phyloP scores from a whole-genome alignment of 1,284 basidiomycete genomes.

The Tylopilus sp. region DNA sequence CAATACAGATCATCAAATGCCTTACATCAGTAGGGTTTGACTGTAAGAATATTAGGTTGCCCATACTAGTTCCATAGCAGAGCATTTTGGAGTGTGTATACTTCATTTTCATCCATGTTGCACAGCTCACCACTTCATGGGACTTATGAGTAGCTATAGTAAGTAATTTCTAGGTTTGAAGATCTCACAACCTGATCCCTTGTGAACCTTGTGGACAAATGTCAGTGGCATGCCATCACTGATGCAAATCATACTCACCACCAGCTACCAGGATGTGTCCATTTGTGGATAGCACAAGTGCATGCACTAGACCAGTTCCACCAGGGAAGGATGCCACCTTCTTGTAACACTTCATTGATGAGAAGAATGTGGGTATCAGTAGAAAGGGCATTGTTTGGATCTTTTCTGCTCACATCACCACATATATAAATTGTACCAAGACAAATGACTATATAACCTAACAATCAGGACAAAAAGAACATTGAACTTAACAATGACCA shows the following conservation, averaged over 20 bases:
- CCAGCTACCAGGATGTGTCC: slow-evolving; percentile 6
- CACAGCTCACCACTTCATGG: slow-evolving; percentile 1
- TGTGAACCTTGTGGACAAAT: neutral
- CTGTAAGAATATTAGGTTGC: slow-evolving; percentile 1
- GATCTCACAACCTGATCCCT: slow-evolving; percentile 5
- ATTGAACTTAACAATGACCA: neutral
- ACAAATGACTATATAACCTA: neutral
- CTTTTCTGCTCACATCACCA: neutral
- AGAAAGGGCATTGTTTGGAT: neutral
- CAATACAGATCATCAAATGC: neutral
- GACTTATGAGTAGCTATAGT: neutral
- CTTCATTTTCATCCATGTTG: slow-evolving; percentile 17
- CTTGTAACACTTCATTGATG: neutral
- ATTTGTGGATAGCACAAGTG: neutral
- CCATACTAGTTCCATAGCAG: slow-evolving; percentile 15
- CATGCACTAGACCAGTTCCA: neutral
- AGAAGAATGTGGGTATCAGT: neutral
- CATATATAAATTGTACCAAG: neutral
- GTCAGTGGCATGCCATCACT: neutral
- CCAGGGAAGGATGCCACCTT: slow-evolving; percentile 1
- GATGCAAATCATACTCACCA: neutral
- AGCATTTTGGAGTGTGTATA: slow-evolving; percentile 3
- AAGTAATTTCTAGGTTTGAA: slow-evolving; percentile 2
- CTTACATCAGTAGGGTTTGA: slow-evolving; percentile 15
- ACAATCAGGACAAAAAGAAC: neutral